These are phyloP conservation scores for Oryza punctata DNA, from an alignment of 176 grass and related monocot species.

Conservation along the genomic window DNA sequence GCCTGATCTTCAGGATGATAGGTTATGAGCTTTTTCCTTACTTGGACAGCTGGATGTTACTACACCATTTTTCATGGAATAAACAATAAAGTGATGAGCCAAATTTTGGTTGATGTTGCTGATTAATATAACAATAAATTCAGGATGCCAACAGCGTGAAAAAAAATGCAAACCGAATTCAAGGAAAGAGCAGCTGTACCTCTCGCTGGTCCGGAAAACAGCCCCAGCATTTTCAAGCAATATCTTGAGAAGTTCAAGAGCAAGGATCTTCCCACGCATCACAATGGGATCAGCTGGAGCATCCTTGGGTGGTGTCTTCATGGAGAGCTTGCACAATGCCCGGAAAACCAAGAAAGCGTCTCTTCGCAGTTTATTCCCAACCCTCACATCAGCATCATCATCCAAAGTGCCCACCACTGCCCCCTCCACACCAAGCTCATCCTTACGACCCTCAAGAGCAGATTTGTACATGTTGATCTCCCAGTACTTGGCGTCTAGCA, in stretches of 20 bases:
- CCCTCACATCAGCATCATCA: slow-evolving; percentile 85
- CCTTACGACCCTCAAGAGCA: slow-evolving; percentile 89
- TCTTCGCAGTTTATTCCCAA: slow-evolving; percentile 89
- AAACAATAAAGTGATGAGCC: slow-evolving; percentile 4
- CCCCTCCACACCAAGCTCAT: slow-evolving; percentile 88
- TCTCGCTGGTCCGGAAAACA: slow-evolving; percentile 95
- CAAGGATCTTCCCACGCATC: slow-evolving; percentile 96
- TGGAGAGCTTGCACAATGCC: slow-evolving; percentile 96
- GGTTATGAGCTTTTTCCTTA: background rate
- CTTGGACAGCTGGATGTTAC: background rate
- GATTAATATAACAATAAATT: background rate
- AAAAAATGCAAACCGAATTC: slow-evolving; percentile 8
- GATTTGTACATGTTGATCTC: slow-evolving; percentile 99
- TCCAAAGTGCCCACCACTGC: slow-evolving; percentile 57
- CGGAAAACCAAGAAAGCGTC: slow-evolving; percentile 97
- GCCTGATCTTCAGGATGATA: slow-evolving; percentile 1
- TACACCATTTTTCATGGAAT: slow-evolving; percentile 15
- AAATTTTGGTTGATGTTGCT: background rate
- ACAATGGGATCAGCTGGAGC: slow-evolving; percentile 70
- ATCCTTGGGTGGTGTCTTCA: slow-evolving; percentile 97
- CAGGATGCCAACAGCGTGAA: background rate
- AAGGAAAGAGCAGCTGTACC: slow-evolving; percentile 51
- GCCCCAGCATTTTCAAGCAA: slow-evolving; percentile 99
- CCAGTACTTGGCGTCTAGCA: slow-evolving; percentile 99
- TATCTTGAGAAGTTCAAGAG: slow-evolving; percentile 95